Conservation (phyloP, 2,329 filamentous ascomycete species). For the Penicillium nordicum region DNA sequence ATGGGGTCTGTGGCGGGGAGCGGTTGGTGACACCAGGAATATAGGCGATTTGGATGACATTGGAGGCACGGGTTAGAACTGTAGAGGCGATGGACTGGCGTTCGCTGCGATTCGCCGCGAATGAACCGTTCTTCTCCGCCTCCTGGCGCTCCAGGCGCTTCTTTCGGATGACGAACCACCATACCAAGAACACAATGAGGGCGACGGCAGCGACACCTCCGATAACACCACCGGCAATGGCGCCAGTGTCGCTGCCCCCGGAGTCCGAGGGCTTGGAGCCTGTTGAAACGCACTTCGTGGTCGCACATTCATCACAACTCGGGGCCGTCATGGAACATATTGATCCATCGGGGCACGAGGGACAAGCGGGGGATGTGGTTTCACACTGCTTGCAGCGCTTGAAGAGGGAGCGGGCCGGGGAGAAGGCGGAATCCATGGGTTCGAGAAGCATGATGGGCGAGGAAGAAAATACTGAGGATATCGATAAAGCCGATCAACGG, state of each 20-base stretch:
- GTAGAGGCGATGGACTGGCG: slow-evolving; percentile 94
- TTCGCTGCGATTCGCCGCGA: slow-evolving; percentile 55
- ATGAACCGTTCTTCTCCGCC: slow-evolving; percentile 53
- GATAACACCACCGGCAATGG: slow-evolving; percentile 87
- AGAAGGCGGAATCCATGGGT: slow-evolving; percentile 19
- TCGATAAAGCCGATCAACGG: slow-evolving; percentile 24
- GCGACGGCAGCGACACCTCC: slow-evolving; percentile 75
- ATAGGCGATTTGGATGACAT: slow-evolving; percentile 99
- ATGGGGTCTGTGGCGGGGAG: slow-evolving; percentile 77
- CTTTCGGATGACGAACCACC: slow-evolving; percentile 83
- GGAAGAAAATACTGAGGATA: slow-evolving; percentile 2
- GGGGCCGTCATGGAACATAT: slow-evolving; percentile 59
- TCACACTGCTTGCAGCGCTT: slow-evolving; percentile 57
- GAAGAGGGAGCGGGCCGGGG: slow-evolving; percentile 27
- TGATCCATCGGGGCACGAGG: slow-evolving; percentile 53
- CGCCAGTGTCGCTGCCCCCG: slow-evolving; percentile 66
- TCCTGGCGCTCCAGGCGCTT: slow-evolving; percentile 60
- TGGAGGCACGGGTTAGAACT: slow-evolving; percentile 90
- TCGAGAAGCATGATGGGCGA: slow-evolving; percentile 30
- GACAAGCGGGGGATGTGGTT: slow-evolving; percentile 53
- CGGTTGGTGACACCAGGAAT: slow-evolving; percentile 96
- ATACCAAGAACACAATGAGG: slow-evolving; percentile 74
- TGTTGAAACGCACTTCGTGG: slow-evolving; percentile 45
- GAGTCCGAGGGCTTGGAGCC: slow-evolving; percentile 9
- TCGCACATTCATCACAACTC: slow-evolving; percentile 60